Evolutionary conservation across 2,329 filamentous ascomycete species (phyloP).

Genomic region (Clarireedia sp.): DNA sequence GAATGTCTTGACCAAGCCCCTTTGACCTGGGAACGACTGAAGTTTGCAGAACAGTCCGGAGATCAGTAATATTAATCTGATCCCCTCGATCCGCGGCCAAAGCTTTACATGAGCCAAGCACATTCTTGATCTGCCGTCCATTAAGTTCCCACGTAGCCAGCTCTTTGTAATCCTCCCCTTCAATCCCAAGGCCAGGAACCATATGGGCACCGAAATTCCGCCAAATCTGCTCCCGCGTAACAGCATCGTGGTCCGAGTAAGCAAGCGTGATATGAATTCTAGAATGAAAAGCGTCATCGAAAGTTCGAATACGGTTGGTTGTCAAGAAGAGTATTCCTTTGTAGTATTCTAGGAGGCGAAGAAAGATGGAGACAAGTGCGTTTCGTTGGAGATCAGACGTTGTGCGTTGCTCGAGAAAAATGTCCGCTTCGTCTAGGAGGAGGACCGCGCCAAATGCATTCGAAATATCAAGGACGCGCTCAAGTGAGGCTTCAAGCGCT

Average conservation of each 20-base stretch:
- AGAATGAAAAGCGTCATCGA: slow-evolving; percentile 25
- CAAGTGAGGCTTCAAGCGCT: too few species aligned
- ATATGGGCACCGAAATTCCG: too few species aligned
- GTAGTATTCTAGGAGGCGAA: slow-evolving; percentile 30
- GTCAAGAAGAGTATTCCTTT: slow-evolving; percentile 32
- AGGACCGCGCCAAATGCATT: too few species aligned
- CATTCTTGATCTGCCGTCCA: neutral
- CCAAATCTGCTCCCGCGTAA: neutral
- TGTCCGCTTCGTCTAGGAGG: slow-evolving; percentile 76
- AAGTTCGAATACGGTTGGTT: slow-evolving; percentile 23
- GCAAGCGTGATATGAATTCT: slow-evolving; percentile 20
- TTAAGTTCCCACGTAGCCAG: neutral
- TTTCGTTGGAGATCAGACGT: slow-evolving; percentile 79
- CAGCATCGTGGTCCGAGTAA: neutral
- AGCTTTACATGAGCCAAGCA: too few species aligned
- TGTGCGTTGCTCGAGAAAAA: slow-evolving; percentile 75
- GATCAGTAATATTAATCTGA: too few species aligned
- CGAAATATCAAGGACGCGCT: too few species aligned
- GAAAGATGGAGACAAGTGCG: slow-evolving; percentile 58
- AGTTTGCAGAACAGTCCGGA: too few species aligned
- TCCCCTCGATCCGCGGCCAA: too few species aligned
- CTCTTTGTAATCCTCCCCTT: neutral
- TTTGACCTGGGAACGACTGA: too few species aligned
- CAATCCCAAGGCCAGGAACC: neutral
- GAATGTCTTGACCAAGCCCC: too few species aligned